Base-by-base conservation (phyloP, 1,284 basidiomycete species). In the Moniliella sp. region DNA sequence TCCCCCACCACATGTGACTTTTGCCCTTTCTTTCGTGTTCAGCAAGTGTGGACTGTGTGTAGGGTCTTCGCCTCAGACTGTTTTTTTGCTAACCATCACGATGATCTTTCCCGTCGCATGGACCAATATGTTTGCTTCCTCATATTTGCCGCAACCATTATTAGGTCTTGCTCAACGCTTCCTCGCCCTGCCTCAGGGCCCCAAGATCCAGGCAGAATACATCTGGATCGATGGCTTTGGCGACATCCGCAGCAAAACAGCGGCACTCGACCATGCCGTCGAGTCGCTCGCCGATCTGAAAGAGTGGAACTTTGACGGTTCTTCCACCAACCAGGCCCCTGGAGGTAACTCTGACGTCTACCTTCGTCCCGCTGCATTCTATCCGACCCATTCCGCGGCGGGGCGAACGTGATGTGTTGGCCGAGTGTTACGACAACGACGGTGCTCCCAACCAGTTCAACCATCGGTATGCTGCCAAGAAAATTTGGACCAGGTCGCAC, bases 351-450 rank as follows among this genome's bases (percentile, higher is more conserved):
- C 91, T 17, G 91, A 97, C 61, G 78, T 97, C 67, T 91, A 84
- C 68, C 82, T 97, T 47, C 81, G 88, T 48, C 91, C 91, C 33
- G 83, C 75, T 41, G 75, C 86, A 56, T 86, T 86, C 68, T 99
- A 91, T 76, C 86, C 79, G 91, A 99, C 63, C 91, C 91, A 34
- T 97, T 97, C 84, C 84, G 91, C 55, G 78, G 83, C 32, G 88
- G 88, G 43, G 76, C 86, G 57, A 61, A 56, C 42, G 46, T 61
- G 30, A 39, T 56, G 48, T 58, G 18, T 46, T 58, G 2, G 82
- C 84, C 35, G 83, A 84, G 66, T 83, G 80, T 61, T 94, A 86
- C 74, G 93, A 94, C 75, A 91, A 75, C 67, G 91, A 97, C 50
- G 88, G 91, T 44, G 91, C 86, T 30, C 88, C 88, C 44, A 97